Base-by-base conservation (phyloP, 305 asterid species). In the Coffea humblotiana region DNA sequence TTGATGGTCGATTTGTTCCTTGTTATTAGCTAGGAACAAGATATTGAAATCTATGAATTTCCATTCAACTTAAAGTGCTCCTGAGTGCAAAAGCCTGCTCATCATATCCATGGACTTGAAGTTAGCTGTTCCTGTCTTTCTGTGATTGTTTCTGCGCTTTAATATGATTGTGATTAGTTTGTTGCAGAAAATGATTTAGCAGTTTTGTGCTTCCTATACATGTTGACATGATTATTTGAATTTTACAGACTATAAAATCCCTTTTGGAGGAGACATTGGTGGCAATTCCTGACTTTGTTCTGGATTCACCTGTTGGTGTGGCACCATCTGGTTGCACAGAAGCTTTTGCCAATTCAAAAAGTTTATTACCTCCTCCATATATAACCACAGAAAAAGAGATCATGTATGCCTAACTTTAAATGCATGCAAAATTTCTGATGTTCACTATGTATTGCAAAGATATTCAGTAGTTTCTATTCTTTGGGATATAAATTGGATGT, bases 241-340 rank as follows among this genome's bases (percentile, higher is more conserved):
- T 71, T 52, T 80, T 82, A 89, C 89, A 93, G 99, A 93, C 93
- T 11, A 21, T 93, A 47, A 88, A 88, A 82, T 83, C 93, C 72
- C 87, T 95, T 76, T 84, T 95, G 58, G 97, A 92, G 76, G 98
- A 95, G 87, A 88, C 97, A 3, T 78, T 91, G 65, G 91, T 71
- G 78, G 90, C 91, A 1, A 87, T 95, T 76, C 96, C 98, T 0
- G 97, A 93, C 79, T 88, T 84, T 8, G 96, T 95, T 8, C 86
- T 95, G 91, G 98, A 93, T 86, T 70, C 94, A 18, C 93, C 93
- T 45, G 68, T 93, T 49, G 84, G 83, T 21, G 84, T 81, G 63
- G 88, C 85, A 2, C 80, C 92, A 0, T 65, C 85, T 40, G 88
- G 86, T 63, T 82, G 82, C 76, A 32, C 86, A 4, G 88, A 91